Evolutionary conservation across 2,329 filamentous ascomycete species (phyloP), one percentile per base, ranked within the genome.

Genomic region (Trichoderma guizhouense): DNA sequence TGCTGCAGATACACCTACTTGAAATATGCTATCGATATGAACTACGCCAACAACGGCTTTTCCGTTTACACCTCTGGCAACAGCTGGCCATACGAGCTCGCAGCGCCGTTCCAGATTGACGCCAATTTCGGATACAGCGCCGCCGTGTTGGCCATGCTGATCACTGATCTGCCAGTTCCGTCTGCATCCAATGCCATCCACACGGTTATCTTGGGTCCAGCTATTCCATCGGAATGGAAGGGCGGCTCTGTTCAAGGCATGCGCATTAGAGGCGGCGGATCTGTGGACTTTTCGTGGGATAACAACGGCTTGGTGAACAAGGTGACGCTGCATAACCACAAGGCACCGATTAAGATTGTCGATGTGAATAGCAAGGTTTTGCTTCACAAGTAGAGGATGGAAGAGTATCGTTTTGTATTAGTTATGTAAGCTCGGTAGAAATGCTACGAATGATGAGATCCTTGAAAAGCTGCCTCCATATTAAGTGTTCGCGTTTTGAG

Each of bases 101-200:
- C 81, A 7, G 77, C 79, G 61, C 86, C 87, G 1, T 89, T 89
- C 74, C 87, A 89, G 79, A 88, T 89, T 71, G 87, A 89, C 76
- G 88, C 87, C 7, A 89, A 89, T 75, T 89, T 87, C 73, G 87
- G 87, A 1, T 77, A 84, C 26, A 81, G 80, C 3, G 87, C 85
- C 0, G 86, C 85, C 0, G 80, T 87, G 66, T 72, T 88, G 69
- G 80, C 82, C 71, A 85, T 88, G 85, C 76, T 88, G 53, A 81
- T 87, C 62, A 82, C 87, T n/a, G 85, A 88, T 76, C 66, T 87
- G 53, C 82, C 83, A 0, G 73, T 78, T 8, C 39, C 77, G 12
- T 72, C 75, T n/a, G 76, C 61, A 1, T 55, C 67, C 28, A 55
- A 65, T 7, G 75, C 71, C 0, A 76, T 74, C 14, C 78, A 81